A percentile compares a stretch with the other conserved stretches of the same genome.
These are phyloP conservation scores for Meredithiella fracta DNA, from an alignment of 2,329 filamentous ascomycete species.

Conservation along the genomic window DNA sequence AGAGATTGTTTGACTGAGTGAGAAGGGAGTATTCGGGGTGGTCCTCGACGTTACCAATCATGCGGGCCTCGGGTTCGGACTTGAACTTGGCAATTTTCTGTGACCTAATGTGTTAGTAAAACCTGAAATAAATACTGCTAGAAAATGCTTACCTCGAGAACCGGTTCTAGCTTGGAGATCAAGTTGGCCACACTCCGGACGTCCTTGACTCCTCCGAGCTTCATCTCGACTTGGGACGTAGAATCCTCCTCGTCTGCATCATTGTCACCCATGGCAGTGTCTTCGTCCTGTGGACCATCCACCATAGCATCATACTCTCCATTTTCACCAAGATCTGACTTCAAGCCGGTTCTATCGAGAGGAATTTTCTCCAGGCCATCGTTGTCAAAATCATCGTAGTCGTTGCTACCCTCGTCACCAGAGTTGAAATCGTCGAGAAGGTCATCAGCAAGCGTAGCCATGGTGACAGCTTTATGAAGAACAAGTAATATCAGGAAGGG, in stretches of 20 bases:
- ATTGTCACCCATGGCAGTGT: constrained; percentile 45
- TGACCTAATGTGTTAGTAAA: constrained; percentile 44
- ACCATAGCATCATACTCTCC: constrained; percentile 42
- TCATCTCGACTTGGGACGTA: constrained; percentile 54
- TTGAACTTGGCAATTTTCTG: constrained; percentile 72
- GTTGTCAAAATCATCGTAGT: background rate
- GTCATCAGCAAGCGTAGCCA: constrained; percentile 88
- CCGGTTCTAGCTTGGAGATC: constrained; percentile 65
- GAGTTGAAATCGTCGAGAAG: constrained; percentile 65
- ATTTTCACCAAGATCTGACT: constrained; percentile 40
- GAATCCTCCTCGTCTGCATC: constrained; percentile 48
- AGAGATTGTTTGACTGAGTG: constrained; percentile 75
- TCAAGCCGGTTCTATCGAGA: constrained; percentile 27
- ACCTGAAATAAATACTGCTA: constrained; percentile 42
- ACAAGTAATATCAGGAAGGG: background rate
- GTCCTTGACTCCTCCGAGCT: constrained; percentile 55
- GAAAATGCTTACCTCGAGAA: constrained; percentile 57
- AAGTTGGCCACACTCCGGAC: constrained; percentile 63
- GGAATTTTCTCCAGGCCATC: constrained; percentile 19
- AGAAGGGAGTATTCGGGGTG: constrained; percentile 82
- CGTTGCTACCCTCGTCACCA: constrained; percentile 27
- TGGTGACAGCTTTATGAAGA: constrained; percentile 24
- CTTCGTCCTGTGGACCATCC: constrained; percentile 28
- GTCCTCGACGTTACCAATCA: constrained; percentile 73
- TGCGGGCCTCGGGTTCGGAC: constrained; percentile 46